These are phyloP conservation scores for Vaucheria bursata DNA, from an alignment of 352 stramenopile species.

Conservation along the genomic window DNA sequence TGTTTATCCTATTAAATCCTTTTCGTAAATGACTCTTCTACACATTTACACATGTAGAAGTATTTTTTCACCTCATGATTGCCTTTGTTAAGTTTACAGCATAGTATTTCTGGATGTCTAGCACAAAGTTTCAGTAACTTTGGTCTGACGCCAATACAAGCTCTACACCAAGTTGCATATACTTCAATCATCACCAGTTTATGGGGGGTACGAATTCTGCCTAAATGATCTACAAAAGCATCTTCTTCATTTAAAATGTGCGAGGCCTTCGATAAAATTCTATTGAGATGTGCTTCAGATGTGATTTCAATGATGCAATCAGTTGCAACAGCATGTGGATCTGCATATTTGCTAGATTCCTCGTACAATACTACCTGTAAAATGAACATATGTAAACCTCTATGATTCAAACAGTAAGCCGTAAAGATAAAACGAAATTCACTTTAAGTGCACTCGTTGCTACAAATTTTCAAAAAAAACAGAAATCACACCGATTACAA, in stretches of 20 bases:
- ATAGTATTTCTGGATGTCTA: conserved; percentile 43
- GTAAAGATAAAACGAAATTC: too few species aligned
- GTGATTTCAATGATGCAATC: conserved; percentile 46
- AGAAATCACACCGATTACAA: too few species aligned
- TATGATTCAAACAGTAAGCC: too few species aligned
- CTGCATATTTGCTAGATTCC: conserved; percentile 36
- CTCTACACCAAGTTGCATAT: conserved; percentile 40
- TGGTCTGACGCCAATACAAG: conserved; percentile 30
- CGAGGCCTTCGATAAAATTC: conserved; percentile 29
- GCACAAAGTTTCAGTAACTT: conserved; percentile 39
- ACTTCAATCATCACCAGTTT: conserved; percentile 41
- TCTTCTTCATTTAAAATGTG: conserved; percentile 6
- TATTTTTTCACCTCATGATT: conserved; percentile 22
- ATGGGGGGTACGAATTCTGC: conserved; percentile 22
- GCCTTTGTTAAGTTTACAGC: conserved; percentile 44
- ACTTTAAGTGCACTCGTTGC: too few species aligned
- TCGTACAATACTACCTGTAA: conserved; percentile 38
- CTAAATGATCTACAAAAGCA: conserved; percentile 29
- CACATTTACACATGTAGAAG: too few species aligned
- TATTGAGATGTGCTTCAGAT: conserved; percentile 39
- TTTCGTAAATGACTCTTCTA: too few species aligned
- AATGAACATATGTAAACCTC: too few species aligned
- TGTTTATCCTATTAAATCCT: too few species aligned
- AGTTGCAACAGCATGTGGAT: conserved; percentile 26
- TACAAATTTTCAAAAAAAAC: too few species aligned